Conservation (phyloP, 345 rosid species). For the Populus pruinosa region DNA sequence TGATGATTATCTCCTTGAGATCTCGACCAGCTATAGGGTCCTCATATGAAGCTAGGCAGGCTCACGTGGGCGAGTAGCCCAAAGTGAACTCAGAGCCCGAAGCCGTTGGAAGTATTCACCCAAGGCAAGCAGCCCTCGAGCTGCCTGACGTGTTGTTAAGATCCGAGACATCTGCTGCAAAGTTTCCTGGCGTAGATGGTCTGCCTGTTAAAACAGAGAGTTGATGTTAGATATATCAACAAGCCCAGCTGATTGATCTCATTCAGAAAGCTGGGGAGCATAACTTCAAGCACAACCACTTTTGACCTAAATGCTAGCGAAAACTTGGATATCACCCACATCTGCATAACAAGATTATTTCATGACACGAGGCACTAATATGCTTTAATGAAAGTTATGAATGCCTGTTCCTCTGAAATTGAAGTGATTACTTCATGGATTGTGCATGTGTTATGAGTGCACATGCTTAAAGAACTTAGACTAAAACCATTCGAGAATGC, state of each 20-base stretch:
- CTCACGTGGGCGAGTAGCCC: constrained; percentile 56
- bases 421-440: background rate
- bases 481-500: background rate
- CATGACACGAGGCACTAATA: background rate
- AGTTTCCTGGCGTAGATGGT: constrained; percentile 79
- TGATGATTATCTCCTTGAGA: background rate
- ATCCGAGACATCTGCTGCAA: constrained; percentile 73
- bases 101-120: constrained; percentile 84
- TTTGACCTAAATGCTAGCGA: background rate
- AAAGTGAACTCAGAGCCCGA: constrained; percentile 59
- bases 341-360: background rate
- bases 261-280: background rate
- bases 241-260: background rate
- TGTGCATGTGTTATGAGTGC: background rate
- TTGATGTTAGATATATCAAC: background rate
- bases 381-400: background rate
- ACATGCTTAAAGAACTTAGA: background rate
- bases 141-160: constrained; percentile 74
- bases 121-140: constrained; percentile 72
- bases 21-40: background rate
- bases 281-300: background rate
- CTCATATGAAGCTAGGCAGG: constrained; percentile 33
- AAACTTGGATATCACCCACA: background rate
- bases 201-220: constrained; percentile 52
- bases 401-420: background rate